Base-by-base conservation (phyloP, 768 basidiomycete genomes). In the Tremella mesenterica region DNA sequence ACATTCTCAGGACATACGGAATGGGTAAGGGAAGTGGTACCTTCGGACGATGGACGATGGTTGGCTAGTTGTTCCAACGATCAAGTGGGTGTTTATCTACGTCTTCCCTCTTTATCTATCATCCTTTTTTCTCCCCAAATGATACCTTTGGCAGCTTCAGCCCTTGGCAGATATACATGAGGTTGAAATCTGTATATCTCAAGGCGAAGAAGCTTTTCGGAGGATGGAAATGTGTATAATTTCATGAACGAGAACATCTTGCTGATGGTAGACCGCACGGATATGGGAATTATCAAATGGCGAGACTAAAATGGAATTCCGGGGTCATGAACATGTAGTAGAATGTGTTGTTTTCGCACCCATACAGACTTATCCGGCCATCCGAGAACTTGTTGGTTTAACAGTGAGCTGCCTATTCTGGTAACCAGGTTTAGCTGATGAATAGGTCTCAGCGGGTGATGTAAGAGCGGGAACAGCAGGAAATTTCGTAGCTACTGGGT, bases 291-390 rank as follows among this genome's bases (percentile, higher is more conserved):
- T 81, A 0, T 70, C 80, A 50, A 81, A 80, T 14, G 87, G 85
- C 29, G 83, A 87, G 67, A 81, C 81, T 36, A 90, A 88, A 74
- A 77, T 81, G 65, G 88, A 90, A 60, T 76, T 92, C 67, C 78
- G 88, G 57, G 89, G 89, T 0, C 90, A 93, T 67, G 88, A 89
- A 45, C 83, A 91, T 71, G 83, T 85, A 47, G 81, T 93, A 18
- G 88, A 91, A 70, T 81, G 82, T 21, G 85, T 85, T 21, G 80
- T 81, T 8, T 91, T 91, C 66, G 86, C 86, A 21, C 90, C 88
- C 1, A 73, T 81, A 13, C 76, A 79, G n/a, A 80, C 86, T 16
- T 86, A 88, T 73, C 70, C 81, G 34, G 81, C 85, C 3, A 84
- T 92, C 45, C 78, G 86, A 59, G 86, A 88, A 70, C 76, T 90